Evolutionary conservation across 768 basidiomycete species (phyloP).

Genomic region (Candolleomyces efflorescens): DNA sequence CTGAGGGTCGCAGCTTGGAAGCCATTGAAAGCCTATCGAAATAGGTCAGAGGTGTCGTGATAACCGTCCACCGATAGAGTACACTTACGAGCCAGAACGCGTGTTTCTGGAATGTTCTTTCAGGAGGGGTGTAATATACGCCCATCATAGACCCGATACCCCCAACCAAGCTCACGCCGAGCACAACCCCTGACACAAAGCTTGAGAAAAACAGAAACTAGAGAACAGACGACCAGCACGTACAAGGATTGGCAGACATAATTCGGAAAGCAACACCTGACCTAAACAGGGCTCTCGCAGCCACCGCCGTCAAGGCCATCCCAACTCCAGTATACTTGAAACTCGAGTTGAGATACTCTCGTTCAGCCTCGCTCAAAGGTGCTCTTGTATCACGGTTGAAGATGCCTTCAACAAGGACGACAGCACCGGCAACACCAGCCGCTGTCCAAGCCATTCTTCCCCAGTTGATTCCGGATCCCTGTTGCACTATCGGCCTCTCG

Average conservation of each 20-base stretch:
- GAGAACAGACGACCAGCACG: constrained; percentile 15
- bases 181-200: constrained; percentile 64
- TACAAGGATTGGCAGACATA: constrained; percentile 83
- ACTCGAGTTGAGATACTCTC: constrained; percentile 65
- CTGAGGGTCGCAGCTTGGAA: constrained; percentile 85
- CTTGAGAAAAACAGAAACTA: not conserved
- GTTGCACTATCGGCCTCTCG: constrained; percentile 31
- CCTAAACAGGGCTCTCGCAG: constrained; percentile 75
- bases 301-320: constrained; percentile 68
- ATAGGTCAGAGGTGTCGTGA: not conserved
- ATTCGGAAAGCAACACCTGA: constrained; percentile 65
- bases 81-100: constrained; percentile 69
- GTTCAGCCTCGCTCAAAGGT: constrained; percentile 56
- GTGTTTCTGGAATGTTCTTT: constrained; percentile 73
- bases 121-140: constrained; percentile 72
- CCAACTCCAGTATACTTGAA: constrained; percentile 86
- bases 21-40: constrained; percentile 76
- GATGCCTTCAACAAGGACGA: constrained; percentile 57
- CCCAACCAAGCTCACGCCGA: constrained; percentile 76
- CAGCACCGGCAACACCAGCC: constrained; percentile 70
- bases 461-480: constrained; percentile 31
- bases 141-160: constrained; percentile 86
- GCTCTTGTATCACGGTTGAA: constrained; percentile 81
- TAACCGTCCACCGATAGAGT: not conserved
- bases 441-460: constrained; percentile 24